phyloP scores from a whole-genome alignment of 2,329 filamentous ascomycete genomes.

The Plenodomus lindquistii region DNA sequence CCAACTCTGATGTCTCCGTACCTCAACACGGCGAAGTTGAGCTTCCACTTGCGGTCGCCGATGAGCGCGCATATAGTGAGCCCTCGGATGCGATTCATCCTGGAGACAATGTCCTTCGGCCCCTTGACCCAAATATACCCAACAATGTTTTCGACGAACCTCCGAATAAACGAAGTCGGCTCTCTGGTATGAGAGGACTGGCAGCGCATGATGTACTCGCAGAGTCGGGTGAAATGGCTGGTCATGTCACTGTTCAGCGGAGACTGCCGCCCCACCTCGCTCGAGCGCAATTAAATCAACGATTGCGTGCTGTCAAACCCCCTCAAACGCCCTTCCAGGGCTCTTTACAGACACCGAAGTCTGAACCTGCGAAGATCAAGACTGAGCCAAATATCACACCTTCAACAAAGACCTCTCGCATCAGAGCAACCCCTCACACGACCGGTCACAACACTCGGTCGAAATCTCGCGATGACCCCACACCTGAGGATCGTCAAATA shows the following conservation, averaged over 20 bases:
- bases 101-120: slow-evolving; percentile 16
- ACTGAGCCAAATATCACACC: slow-evolving; percentile 19
- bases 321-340: slow-evolving; percentile 17
- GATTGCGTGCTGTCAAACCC: slow-evolving; percentile 15
- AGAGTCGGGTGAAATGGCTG: slow-evolving; percentile 33
- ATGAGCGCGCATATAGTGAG: slow-evolving; percentile 26
- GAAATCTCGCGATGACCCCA: slow-evolving; percentile 8
- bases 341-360: slow-evolving; percentile 9
- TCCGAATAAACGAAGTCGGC: slow-evolving; percentile 26
- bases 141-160: slow-evolving; percentile 12
- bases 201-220: slow-evolving; percentile 20
- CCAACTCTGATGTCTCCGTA: background rate
- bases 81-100: slow-evolving; percentile 10
- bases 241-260: slow-evolving; percentile 15
- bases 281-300: slow-evolving; percentile 31
- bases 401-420: slow-evolving; percentile 7
- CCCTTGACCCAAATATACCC: slow-evolving; percentile 34
- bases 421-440: slow-evolving; percentile 8
- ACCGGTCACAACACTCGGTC: slow-evolving; percentile 4
- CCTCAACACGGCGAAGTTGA: background rate
- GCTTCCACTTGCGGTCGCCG: slow-evolving; percentile 4
- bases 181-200: slow-evolving; percentile 4
- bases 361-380: slow-evolving; percentile 15
- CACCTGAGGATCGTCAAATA: slow-evolving; percentile 20
- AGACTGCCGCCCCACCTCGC: slow-evolving; percentile 26